phyloP scores from a whole-genome alignment of 768 basidiomycete species.

The Mycena venus region DNA sequence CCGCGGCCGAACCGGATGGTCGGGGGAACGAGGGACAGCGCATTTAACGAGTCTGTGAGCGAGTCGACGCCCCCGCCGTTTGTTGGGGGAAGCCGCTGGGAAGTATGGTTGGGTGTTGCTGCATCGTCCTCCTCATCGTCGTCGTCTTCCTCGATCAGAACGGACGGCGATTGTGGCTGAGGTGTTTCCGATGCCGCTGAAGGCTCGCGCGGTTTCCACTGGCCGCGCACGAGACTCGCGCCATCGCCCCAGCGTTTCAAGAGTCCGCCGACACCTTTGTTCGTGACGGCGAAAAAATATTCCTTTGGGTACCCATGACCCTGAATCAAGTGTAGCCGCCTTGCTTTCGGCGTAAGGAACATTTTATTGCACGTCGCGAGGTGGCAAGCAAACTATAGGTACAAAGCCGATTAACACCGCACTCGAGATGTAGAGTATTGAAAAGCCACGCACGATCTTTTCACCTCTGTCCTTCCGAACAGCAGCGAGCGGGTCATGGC shows the following conservation, averaged over 20 bases:
- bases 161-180: neutral
- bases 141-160: constrained; percentile 41
- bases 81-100: constrained; percentile 36
- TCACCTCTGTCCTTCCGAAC: constrained; percentile 84
- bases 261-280: constrained; percentile 89
- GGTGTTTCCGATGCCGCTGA: neutral
- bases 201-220: constrained; percentile 66
- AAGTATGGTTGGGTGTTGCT: constrained; percentile 23
- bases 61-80: constrained; percentile 55
- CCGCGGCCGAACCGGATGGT: constrained; percentile 84
- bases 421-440: neutral
- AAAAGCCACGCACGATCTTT: constrained; percentile 78
- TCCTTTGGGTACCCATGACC: constrained; percentile 89
- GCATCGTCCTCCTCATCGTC: constrained; percentile 40
- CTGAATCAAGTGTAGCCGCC: constrained; percentile 86
- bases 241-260: constrained; percentile 88
- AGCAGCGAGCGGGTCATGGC: constrained; percentile 88
- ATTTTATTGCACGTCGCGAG: constrained; percentile 67
- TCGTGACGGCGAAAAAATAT: constrained; percentile 93
- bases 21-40: constrained; percentile 74
- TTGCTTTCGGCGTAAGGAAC: constrained; percentile 80
- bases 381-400: constrained; percentile 82
- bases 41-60: constrained; percentile 60
- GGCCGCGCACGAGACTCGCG: constrained; percentile 80
- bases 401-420: constrained; percentile 20